Evolutionary conservation across 2,329 filamentous ascomycete genomes (phyloP), one percentile per base, ranked within the genome.

Genomic region (Penicillium sp.): DNA sequence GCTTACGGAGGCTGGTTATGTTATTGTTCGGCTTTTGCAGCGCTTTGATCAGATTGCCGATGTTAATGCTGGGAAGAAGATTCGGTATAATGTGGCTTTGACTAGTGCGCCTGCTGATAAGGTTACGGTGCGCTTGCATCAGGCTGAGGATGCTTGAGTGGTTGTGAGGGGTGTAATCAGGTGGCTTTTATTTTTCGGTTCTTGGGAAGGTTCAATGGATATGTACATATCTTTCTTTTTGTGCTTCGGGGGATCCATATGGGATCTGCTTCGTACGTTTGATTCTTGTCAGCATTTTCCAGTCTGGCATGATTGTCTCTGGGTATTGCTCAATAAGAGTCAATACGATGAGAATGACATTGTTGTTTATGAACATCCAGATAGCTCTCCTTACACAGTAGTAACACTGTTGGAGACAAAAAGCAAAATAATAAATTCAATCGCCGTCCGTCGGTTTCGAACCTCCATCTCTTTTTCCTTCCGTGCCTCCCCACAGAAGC

Each of bases 1-100:
- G 12, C 71, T 91, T 39, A 89, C 86, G 0, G 86, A 91, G 74
- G 62, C 68, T 4, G 64, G 65, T 0, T 91, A 91, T 64, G 83
- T 86, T 9, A 77, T 89, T 52, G 83, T 84, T 25, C 75, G 88
- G 37, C 63, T 92, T 56, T 80, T 91, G 63, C 88, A 92, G 73
- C 76, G 78, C 19, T 93, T 86, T 64, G 81, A 83, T 46, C 70
- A 76, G 10, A 74, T 89, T 7, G 79, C 82, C 61, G 64, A 66
- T 47, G 44, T 60, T 30, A 40, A 57, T 41, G 43, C 53, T 1
- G 47, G 56, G 33, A 51, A 38, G 42, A 50, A 57, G 28, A 49
- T 63, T 11, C 53, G 58, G 6, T 64, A 54, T 34, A 53, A 50
- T 9, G 16, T 64, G 40, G 61, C 52, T 30, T 47, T 68, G 53